These are phyloP conservation scores for Starmerella vitae DNA, from an alignment of 805 yeast species.

Conservation along the genomic window DNA sequence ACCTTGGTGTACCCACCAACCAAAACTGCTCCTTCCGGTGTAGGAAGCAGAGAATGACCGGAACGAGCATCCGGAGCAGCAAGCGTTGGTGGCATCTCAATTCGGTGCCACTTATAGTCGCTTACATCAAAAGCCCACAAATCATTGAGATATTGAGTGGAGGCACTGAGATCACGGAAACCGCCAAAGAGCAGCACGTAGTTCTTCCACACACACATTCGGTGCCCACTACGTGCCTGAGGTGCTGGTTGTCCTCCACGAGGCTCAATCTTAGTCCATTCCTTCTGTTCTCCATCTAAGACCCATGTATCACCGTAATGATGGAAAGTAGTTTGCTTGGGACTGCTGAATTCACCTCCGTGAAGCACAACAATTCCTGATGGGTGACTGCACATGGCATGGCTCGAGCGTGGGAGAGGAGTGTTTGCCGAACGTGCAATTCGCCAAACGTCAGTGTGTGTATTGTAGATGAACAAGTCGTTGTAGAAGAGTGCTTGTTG, in stretches of 20 bases:
- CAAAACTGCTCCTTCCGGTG: constrained; percentile 63
- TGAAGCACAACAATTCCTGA: constrained; percentile 73
- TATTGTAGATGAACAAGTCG: constrained; percentile 59
- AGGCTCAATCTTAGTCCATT: constrained; percentile 77
- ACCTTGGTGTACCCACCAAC: constrained; percentile 94
- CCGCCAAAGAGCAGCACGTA: constrained; percentile 80
- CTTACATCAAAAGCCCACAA: constrained; percentile 87
- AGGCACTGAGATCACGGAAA: constrained; percentile 74
- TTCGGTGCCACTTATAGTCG: constrained; percentile 79
- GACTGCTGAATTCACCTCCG: constrained; percentile 96
- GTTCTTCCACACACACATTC: constrained; percentile 86
- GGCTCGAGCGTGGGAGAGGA: constrained; percentile 88
- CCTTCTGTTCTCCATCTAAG: constrained; percentile 66
- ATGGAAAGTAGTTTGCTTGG: constrained; percentile 88
- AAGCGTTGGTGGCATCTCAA: constrained; percentile 72
- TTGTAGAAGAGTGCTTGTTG: constrained; percentile 59
- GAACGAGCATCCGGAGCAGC: constrained; percentile 81
- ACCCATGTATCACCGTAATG: constrained; percentile 97
- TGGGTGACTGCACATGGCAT: constrained; percentile 87
- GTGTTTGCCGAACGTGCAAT: constrained; percentile 64
- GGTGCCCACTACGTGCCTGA: constrained; percentile 78
- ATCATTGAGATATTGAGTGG: constrained; percentile 72
- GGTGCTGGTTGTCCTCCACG: constrained; percentile 41
- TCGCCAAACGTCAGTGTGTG: constrained; percentile 74
- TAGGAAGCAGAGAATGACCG: constrained; percentile 77